Percentiles rank a stretch among this genome's conserved stretches.
Conservation (phyloP, 73 alveolate species). For the Stentor coeruleus region DNA sequence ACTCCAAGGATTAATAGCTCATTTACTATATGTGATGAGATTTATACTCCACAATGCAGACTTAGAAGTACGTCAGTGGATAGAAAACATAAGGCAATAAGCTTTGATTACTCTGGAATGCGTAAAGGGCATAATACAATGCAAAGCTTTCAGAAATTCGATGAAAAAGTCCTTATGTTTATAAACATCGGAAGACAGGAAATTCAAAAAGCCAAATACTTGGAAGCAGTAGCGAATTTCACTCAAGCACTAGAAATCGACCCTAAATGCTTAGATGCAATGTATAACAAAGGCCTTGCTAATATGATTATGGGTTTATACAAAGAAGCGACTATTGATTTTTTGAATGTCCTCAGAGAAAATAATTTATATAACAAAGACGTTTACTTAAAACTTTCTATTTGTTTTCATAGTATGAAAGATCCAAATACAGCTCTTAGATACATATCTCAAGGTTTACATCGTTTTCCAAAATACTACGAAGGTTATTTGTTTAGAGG, state of each 20-base stretch:
- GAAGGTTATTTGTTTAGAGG: slow-evolving; percentile 4
- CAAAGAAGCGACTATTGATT: background rate
- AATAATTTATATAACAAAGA: background rate
- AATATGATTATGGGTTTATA: background rate
- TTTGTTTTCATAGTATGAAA: background rate
- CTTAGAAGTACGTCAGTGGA: slow-evolving; percentile 21
- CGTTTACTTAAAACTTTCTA: background rate
- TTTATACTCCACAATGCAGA: background rate
- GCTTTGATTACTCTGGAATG: no score
- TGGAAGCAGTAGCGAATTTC: background rate
- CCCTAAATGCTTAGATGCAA: slow-evolving; percentile 1
- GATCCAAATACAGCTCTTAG: background rate
- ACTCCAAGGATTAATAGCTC: slow-evolving; percentile 10
- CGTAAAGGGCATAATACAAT: no score
- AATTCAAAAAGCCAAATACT: background rate
- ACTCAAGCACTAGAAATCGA: background rate
- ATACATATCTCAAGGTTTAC: background rate
- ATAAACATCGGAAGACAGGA: background rate
- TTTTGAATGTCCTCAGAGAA: background rate
- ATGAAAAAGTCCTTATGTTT: background rate
- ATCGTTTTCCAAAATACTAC: background rate
- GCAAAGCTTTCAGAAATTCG: background rate
- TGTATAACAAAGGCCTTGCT: slow-evolving; percentile 6
- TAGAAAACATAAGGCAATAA: background rate
- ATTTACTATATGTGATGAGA: background rate